Base-by-base conservation (phyloP, 2,329 filamentous ascomycete genomes). In the Fusarium sp. region DNA sequence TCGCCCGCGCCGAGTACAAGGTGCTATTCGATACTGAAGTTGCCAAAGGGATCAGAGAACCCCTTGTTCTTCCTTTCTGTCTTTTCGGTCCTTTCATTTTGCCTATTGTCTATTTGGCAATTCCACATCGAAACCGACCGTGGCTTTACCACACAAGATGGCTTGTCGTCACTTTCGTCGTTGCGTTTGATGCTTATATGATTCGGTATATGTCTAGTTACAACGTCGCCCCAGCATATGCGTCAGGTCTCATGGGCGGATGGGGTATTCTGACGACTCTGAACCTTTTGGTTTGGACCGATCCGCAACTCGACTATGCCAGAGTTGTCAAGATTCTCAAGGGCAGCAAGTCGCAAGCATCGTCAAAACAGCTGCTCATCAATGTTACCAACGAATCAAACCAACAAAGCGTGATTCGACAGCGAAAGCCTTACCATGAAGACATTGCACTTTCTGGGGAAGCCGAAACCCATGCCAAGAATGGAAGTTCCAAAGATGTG, bases 231-330 rank as follows among this genome's bases (percentile, higher is more conserved):
- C 78, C 80, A 16, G 83, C 85, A 4, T 91, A 90, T 70, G 83
- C 80, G 4, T 78, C 82, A 4, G 90, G 90, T 0, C 74, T 91
- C 54, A 75, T 86, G 41, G 82, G 82, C 7, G 78, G 81, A 8
- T 91, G 87, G 86, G 83, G 85, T 3, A 85, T 86, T 16, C 77
- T 91, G 24, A 85, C 84, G 79, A 83, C 79, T 39, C 75, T 86
- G 61, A 84, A 85, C 26, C 77, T 89, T 75, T 78, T 91, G 30
- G 78, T 91, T 4, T 88, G 87, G 81, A 86, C 83, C 50, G 80
- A 83, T 24, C 88, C 89, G 7, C 90, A 91, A 78, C 86, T 86
- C 77, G 87, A 89, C 26, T 86, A 86, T 1, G 88, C 85, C 68
- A 85, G 89, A 70, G 83, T 87, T 0, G 79, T 86, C 59, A 84